These are phyloP conservation scores for Heliosperma pusillum DNA, from an alignment of 148 eudicot species.

Conservation along the genomic window DNA sequence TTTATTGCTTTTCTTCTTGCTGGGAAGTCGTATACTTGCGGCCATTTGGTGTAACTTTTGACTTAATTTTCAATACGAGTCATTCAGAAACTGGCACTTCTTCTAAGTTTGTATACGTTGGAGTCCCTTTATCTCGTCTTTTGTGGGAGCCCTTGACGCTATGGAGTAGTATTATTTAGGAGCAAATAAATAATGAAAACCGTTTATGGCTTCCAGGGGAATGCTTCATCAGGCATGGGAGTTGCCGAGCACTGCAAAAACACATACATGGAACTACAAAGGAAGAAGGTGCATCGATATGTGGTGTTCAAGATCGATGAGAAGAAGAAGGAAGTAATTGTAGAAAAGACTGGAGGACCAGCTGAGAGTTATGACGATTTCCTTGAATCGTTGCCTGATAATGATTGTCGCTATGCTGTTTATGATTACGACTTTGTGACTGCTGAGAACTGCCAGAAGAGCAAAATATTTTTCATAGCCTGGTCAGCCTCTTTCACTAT, in stretches of 20 bases:
- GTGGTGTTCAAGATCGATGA: conserved; percentile 75
- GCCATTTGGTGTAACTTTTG: no score
- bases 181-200: neutral
- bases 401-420: conserved; percentile 75
- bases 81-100: no score
- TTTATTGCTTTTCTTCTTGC: no score
- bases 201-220: conserved; percentile 36
- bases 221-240: conserved; percentile 69
- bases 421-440: conserved; percentile 70
- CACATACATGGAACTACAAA: conserved; percentile 58
- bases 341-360: conserved; percentile 69
- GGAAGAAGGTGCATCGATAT: conserved; percentile 69
- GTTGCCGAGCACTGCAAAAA: conserved; percentile 58
- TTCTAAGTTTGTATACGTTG: no score
- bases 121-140: no score
- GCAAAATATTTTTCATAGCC: conserved; percentile 69
- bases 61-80: no score
- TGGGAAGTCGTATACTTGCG: no score
- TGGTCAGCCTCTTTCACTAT: conserved; percentile 42
- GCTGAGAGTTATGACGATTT: conserved; percentile 73
- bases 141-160: no score
- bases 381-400: conserved; percentile 69
- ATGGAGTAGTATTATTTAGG: neutral
- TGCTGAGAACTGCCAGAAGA: conserved; percentile 71
- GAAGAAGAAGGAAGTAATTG: conserved; percentile 69